Evolutionary conservation across 495 filamentous ascomycete genomes (phyloP).

Genomic region (Margaritispora aquatica): DNA sequence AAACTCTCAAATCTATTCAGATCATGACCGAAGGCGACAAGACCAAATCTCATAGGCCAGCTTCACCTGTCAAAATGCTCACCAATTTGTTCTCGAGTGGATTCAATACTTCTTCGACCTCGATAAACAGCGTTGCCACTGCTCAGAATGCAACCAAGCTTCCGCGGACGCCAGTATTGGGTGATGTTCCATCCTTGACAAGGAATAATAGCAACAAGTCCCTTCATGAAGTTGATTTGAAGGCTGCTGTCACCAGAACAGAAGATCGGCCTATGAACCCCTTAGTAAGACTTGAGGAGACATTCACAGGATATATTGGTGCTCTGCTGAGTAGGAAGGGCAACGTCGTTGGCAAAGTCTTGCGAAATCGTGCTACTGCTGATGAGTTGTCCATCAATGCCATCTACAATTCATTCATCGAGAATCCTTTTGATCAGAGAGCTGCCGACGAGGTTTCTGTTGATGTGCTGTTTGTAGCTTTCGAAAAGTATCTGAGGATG

Average conservation of each 20-base stretch:
- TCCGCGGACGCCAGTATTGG: constrained; percentile 31
- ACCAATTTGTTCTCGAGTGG: constrained; percentile 69
- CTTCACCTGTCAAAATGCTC: constrained; percentile 85
- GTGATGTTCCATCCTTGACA: constrained; percentile 27
- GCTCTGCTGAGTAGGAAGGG: constrained; percentile 79
- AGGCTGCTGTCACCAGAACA: constrained; percentile 21
- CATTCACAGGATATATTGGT: constrained; percentile 76
- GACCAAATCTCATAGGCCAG: constrained; percentile 51
- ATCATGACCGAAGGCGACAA: constrained; percentile 54
- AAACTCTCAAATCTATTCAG: constrained; percentile 66
- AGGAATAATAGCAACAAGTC: constrained; percentile 40
- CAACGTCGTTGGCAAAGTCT: constrained; percentile 69
- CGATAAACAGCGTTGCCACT: constrained; percentile 12
- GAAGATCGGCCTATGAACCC: constrained; percentile 46
- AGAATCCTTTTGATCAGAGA: constrained; percentile 70
- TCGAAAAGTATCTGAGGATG: constrained; percentile 86
- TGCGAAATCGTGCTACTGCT: constrained; percentile 62
- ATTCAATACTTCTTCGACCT: constrained; percentile 20
- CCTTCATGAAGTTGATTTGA: constrained; percentile 31
- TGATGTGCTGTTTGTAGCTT: constrained; percentile 87
- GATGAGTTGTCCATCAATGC: constrained; percentile 81
- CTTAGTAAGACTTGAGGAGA: constrained; percentile 71
- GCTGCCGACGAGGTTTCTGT: constrained; percentile 68
- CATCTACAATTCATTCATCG: constrained; percentile 82
- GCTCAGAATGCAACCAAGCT: constrained; percentile 7